Evolutionary conservation across 108 stramenopile genomes (phyloP), one percentile per base, ranked within the genome.

Genomic region (Nitzschia inconspicua): DNA sequence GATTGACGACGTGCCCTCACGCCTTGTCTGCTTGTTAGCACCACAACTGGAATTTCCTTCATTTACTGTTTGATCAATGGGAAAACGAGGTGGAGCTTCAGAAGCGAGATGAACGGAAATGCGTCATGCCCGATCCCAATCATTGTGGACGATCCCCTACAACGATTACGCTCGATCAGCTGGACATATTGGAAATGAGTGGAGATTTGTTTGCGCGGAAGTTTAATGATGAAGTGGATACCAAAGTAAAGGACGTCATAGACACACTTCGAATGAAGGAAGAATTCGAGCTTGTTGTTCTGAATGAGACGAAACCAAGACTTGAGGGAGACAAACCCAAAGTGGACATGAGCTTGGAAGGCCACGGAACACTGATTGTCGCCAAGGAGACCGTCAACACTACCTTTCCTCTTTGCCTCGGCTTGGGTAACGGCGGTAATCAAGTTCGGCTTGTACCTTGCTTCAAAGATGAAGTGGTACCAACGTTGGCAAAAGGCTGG

Each of bases 1-100:
- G 18, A 42, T 42, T 4, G 41, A 2, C 16, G 3, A 19, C 19
- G 41, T 42, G 4, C 16, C 19, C 4, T 42, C 41, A 16, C 2
- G 19, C 3, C 4, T 19, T 39, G 37, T 1, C n/a, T 39, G 37
- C 16, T 29, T 30, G 29, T 30, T 30, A 51, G 46, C 91, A 91
- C 60, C 82, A 88, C 56, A 91, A 95, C 73, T 76, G 85, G 55
- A 94, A 97, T 73, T 88, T 89, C 68, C 66, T 92, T 40, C 93
- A 95, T 64, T 60, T 97, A 35, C 86, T 88, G 53, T 96, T 96
- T 70, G 93, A 93, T 79, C 71, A 76, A 20, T 96, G 95, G 95
- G 95, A 96, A 65, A 89, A 82, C 52, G 88, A 96, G 32, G 44
- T 70, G 16, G 72, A 82, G 4, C 56, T 59, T 30, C 66, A 65